phyloP scores from a whole-genome alignment of 306 rosid genomes.

The Quillaja saponaria region DNA sequence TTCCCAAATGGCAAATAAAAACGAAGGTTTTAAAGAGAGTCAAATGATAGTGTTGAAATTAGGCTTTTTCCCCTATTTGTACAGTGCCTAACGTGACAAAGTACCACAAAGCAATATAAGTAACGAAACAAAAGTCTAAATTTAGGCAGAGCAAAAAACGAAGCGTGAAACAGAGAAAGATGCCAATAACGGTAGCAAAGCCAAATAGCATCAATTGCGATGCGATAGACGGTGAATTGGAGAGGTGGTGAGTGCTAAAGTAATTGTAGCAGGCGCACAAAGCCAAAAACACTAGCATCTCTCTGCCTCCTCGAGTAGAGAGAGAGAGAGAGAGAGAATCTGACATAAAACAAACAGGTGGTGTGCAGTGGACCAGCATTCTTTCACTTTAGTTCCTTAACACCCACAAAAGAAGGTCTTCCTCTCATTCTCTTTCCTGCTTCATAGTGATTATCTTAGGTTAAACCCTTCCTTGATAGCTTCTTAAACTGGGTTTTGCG shows the following conservation, averaged over 20 bases:
- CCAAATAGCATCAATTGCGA: constrained; percentile 30
- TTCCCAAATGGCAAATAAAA: not conserved
- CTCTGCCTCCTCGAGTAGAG: constrained; percentile 24
- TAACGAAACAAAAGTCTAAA: not conserved
- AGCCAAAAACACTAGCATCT: constrained; percentile 17
- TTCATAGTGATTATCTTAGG: constrained; percentile 8
- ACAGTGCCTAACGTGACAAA: constrained; percentile 25
- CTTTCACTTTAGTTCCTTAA: constrained; percentile 42
- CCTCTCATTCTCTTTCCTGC: too few relatives aligned
- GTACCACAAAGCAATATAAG: constrained; percentile 24
- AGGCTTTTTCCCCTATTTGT: not conserved
- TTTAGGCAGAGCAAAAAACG: constrained; percentile 25
- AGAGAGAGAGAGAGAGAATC: constrained; percentile 40
- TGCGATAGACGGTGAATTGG: constrained; percentile 9
- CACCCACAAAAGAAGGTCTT: constrained; percentile 4
- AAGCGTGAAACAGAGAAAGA: constrained; percentile 33
- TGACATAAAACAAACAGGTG: constrained; percentile 55
- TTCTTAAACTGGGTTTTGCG: constrained; percentile 20
- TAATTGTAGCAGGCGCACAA: constrained; percentile 49
- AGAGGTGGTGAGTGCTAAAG: not conserved
- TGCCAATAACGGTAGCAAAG: constrained; percentile 36
- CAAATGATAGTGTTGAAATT: constrained; percentile 14
- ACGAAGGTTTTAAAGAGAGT: constrained; percentile 19
- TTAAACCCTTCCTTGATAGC: constrained; percentile 17
- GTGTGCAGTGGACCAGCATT: constrained; percentile 57